Conservation (phyloP, 352 stramenopile species). For the Pythium pectinolyticum region DNA sequence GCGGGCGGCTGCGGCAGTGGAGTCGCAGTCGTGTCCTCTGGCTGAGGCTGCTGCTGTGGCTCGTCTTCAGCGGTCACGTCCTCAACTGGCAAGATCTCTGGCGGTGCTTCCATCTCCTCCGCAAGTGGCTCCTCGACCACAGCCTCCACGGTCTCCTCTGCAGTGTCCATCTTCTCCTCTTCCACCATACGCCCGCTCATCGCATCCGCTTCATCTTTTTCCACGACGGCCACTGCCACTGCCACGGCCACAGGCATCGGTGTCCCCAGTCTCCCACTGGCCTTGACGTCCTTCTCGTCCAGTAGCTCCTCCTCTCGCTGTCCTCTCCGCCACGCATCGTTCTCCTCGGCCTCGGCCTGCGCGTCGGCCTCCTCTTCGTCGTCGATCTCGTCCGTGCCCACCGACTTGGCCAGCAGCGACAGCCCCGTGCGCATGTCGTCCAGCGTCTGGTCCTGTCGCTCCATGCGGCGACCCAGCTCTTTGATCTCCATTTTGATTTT, state of each 20-base stretch:
- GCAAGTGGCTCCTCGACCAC: not conserved
- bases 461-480: constrained; percentile 48
- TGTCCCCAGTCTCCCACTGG: no score
- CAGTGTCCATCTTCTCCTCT: not conserved
- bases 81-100: no score
- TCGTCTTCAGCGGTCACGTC: not conserved
- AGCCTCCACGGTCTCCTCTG: not conserved
- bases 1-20: not conserved
- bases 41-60: not conserved
- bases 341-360: constrained; percentile 15
- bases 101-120: no score
- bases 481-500: constrained; percentile 78
- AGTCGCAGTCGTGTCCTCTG: constrained; percentile 16
- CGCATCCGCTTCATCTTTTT: not conserved
- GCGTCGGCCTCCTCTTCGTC: constrained; percentile 36
- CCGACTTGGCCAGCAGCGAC: constrained; percentile 61
- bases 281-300: no score
- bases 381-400: constrained; percentile 64
- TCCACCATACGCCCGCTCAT: not conserved
- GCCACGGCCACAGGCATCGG: no score
- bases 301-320: no score
- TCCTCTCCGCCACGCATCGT: no score
- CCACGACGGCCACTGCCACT: not conserved
- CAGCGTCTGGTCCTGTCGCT: constrained; percentile 62
- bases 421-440: constrained; percentile 61